Evolutionary conservation across 1,139 yeast species (phyloP), one percentile per base, ranked within the genome.

Genomic region (Taphrina pruni): DNA sequence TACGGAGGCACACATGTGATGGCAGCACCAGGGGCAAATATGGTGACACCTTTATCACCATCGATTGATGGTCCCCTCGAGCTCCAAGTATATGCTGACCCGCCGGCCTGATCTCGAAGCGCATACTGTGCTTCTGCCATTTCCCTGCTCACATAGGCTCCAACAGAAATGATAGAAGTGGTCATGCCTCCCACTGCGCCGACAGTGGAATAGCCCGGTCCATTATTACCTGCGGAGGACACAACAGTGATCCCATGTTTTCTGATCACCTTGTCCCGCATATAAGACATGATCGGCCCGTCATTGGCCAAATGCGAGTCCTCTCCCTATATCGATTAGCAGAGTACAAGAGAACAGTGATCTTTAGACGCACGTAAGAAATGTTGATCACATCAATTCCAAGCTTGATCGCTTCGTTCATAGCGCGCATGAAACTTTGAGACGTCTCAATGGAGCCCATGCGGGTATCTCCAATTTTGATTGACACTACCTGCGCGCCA

Each of bases 111-210:
- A 8, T 65, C 60, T 41, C 70, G 61, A 14, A 70, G 52, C 20
- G 69, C 66, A 57, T 70, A 69, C 57, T 69, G 66, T 26, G 72
- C 70, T 46, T 70, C 56, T n/a, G 66, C 66, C 71, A 70, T 69
- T 35, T 56, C 60, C n/a, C 65, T 45, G 32, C 70, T 70, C 20
- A 69, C 71, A 39, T 69, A 70, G 7, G 72, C 72, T 41, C 72
- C 72, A 11, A 70, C 72, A n/a, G 69, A 62, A 26, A 70, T 65
- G 43, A 70, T 66, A 21, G 69, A 72, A 12, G 58, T 43, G 9
- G 71, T 70, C 58, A 66, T 69, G 51, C 71, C 71, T 11, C 72
- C 72, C 11, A 70, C 72, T 6, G 72, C 68, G 8, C 71, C 72
- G n/a, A 69, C 57, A 1, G 72, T 69, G 4, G 69, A 62, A 26